Base-by-base conservation (phyloP, 2,329 filamentous ascomycete species). In the Trichocomaceae sp. region DNA sequence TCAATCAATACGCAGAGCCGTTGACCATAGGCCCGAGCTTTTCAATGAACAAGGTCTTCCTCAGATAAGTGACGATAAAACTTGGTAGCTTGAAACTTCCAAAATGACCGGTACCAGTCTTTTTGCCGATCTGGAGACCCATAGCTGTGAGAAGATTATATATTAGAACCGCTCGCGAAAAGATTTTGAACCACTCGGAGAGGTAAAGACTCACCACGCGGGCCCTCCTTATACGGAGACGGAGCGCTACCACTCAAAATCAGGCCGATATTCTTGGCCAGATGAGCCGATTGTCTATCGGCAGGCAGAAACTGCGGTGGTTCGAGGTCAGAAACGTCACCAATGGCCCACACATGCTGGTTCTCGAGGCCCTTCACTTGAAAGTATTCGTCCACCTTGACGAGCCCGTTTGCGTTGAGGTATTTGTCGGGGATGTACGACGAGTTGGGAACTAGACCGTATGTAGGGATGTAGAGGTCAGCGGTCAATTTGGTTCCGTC, bases 321-420 rank as follows among this genome's bases (percentile, higher is more conserved):
- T 29, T 51, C 54, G 5, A 50, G 22, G n/a, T 55, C 54, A 26
- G 42, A 47, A 15, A 55, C 23, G 26, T 55, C 54, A 5, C 54
- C 54, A 48, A 55, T 55, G 6, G 48, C 54, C 54, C 54, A 55
- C 15, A 55, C 48, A 19, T 46, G 48, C 29, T 55, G 20, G n/a
- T 55, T 41, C 39, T 55, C 48, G 15, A 55, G 48, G 15, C 54
- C 54, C 12, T 55, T 55, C 0, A 55, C 44, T 44, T 51, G 48
- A 19, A 55, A 31, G 29, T 48, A 48, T 22, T 48, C 42, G 12
- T 55, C 48, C 42, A 55, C 54, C 35, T 47, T 50, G 44, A 55
- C 44, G 44, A 52, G 51, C 6, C 54, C 48, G 41, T 44, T 41
- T 31, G 54, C 22, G 22, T 55, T 44, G 19, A 55, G 48, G 33